Base-by-base conservation (phyloP, 495 filamentous ascomycete species). In the Rhypophila decipiens region DNA sequence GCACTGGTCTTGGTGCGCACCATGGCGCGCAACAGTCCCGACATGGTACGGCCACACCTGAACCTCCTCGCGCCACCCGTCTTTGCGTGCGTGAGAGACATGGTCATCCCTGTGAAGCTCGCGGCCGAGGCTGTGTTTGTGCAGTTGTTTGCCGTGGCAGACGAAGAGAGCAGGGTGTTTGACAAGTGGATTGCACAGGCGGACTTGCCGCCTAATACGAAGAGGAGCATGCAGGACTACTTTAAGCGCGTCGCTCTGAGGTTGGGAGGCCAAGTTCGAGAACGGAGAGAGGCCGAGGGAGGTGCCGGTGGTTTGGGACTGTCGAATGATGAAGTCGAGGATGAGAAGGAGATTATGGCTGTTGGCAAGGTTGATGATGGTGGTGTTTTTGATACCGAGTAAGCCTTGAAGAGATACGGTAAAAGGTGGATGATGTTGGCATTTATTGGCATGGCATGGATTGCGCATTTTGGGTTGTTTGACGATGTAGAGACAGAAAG, bases 141-240 rank as follows among this genome's bases (percentile, higher is more conserved):
- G 24, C 80, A 87, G n/a, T 67, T 97, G n/a, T 97, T 98, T 70
- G 78, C 79, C 2, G 90, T 97, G 1, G 88, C 90, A 1, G 87
- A 96, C 22, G 79, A 84, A 46, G 93, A 96, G 53, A 74, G 73
- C 33, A 83, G 82, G 50, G 83, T 96, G 19, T 97, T 96, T 57
- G 91, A 98, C 46, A 89, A 89, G 72, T 98, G 89, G 58, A 81
- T 97, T 63, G 53, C 54, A 3, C 63, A 58, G 0, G 55, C 56
- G 1, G 80, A 78, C 1, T 65, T 95, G 27, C 70, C 78, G 3
- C 71, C 85, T 0, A 82, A 76, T 8, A 78, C 77, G 24, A 94
- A 94, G 76, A 71, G 93, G 46, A 90, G 86, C 61, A 96, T 97
- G 87, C 79, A 84, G 37, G 93, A 98, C 57, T 98, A 98, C 69